These are phyloP conservation scores for Claviceps citrina DNA, from an alignment of 2,329 filamentous ascomycete species.

Conservation along the genomic window DNA sequence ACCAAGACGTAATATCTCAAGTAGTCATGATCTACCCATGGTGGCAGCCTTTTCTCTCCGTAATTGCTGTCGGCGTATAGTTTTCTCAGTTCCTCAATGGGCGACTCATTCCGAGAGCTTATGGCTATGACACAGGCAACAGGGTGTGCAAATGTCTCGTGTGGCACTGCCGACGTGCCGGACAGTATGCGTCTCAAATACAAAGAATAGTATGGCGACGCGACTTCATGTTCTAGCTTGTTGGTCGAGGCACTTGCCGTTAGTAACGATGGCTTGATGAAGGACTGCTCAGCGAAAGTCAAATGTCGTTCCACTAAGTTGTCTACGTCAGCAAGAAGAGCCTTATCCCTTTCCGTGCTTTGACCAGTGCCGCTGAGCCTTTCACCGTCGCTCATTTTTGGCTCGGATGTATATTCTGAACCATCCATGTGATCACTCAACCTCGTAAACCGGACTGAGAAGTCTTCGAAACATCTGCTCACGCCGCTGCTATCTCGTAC, in stretches of 20 bases:
- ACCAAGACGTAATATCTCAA: conserved; percentile 91
- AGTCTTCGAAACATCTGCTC: conserved; percentile 75
- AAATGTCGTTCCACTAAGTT: conserved; percentile 67
- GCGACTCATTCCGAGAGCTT: conserved; percentile 68
- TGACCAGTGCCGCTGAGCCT: conserved; percentile 14
- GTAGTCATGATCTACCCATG: conserved; percentile 84
- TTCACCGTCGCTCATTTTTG: conserved; percentile 23
- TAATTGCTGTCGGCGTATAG: conserved; percentile 75
- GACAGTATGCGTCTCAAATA: conserved; percentile 76
- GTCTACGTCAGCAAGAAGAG: conserved; percentile 51
- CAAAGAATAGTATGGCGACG: conserved; percentile 69
- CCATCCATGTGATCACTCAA: conserved; percentile 45
- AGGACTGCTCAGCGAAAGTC: conserved; percentile 53
- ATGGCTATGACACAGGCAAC: conserved; percentile 91
- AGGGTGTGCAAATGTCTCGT: conserved; percentile 89
- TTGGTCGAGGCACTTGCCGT: conserved; percentile 25
- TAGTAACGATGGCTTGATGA: conserved; percentile 19
- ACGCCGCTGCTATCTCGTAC: conserved; percentile 80
- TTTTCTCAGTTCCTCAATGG: conserved; percentile 72
- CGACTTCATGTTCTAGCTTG: conserved; percentile 31
- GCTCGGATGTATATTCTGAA: conserved; percentile 25
- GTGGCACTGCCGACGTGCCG: conserved; percentile 58
- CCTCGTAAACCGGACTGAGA: conserved; percentile 69
- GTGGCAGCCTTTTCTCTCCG: conserved; percentile 56
- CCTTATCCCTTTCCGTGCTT: conserved; percentile 16